Evolutionary conservation across 2,329 filamentous ascomycete genomes (phyloP).

Genomic region (Beauveria brongniartii): DNA sequence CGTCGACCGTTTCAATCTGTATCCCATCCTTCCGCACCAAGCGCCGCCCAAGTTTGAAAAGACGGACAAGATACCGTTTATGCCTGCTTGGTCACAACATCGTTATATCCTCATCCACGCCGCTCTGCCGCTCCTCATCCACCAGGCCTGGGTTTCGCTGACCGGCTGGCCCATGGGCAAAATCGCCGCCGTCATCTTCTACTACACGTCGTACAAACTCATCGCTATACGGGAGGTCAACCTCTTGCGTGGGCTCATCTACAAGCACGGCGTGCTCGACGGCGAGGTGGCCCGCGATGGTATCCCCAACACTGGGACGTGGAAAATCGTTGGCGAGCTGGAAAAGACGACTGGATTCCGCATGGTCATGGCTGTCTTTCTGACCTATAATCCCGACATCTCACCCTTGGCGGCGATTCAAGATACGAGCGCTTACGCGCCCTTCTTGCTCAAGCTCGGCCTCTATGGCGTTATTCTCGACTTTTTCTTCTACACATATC

Average conservation of each 20-base stretch:
- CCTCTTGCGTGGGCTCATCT: conserved; percentile 23
- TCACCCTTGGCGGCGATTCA: neutral
- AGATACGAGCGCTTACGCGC: conserved; percentile 16
- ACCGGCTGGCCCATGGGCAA: conserved; percentile 11
- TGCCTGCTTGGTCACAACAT: conserved; percentile 21
- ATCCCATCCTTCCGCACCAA: conserved; percentile 13
- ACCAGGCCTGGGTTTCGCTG: conserved; percentile 12
- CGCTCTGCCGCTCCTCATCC: conserved; percentile 18
- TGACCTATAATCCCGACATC: conserved; percentile 17
- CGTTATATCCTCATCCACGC: conserved; percentile 25
- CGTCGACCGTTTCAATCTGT: conserved; percentile 14
- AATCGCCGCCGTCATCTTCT: conserved; percentile 16
- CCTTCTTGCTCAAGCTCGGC: conserved; percentile 23
- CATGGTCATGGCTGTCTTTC: conserved; percentile 16
- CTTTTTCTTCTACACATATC: conserved; percentile 34
- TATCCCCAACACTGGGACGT: conserved; percentile 24
- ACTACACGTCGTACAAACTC: conserved; percentile 23
- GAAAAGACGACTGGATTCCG: conserved; percentile 17
- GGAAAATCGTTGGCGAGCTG: conserved; percentile 18
- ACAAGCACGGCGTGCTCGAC: conserved; percentile 21
- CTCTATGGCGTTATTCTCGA: conserved; percentile 30
- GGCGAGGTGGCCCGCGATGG: conserved; percentile 25
- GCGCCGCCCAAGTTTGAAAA: conserved; percentile 22
- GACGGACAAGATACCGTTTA: conserved; percentile 23
- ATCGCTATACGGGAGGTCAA: conserved; percentile 22